Conservation (phyloP, 768 basidiomycete species). For the Kwoniella botswanensis region DNA sequence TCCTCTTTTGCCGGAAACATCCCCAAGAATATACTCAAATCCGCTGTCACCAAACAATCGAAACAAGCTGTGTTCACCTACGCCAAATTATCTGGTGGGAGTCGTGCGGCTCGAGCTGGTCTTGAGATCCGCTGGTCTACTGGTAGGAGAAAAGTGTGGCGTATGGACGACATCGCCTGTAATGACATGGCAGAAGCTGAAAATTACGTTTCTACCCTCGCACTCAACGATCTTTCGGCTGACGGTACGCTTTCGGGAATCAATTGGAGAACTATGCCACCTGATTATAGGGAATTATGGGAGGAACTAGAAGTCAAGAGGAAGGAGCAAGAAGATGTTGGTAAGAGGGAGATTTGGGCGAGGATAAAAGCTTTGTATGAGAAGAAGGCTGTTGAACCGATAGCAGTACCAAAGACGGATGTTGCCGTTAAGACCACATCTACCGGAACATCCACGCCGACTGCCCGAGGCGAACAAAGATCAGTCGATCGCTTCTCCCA, state of each 20-base stretch:
- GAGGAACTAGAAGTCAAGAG: constrained; percentile 76
- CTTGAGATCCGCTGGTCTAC: constrained; percentile 75
- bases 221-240: constrained; percentile 73
- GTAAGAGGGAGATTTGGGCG: constrained; percentile 74
- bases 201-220: constrained; percentile 85
- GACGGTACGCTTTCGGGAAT: constrained; percentile 51
- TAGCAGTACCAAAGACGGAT: neutral
- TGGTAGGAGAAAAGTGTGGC: constrained; percentile 67
- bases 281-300: constrained; percentile 87
- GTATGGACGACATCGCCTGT: constrained; percentile 86
- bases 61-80: constrained; percentile 77
- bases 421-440: neutral
- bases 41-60: constrained; percentile 31
- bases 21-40: constrained; percentile 77
- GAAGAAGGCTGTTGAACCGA: constrained; percentile 22
- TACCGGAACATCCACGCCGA: constrained; percentile 5
- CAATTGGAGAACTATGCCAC: constrained; percentile 79
- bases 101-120: constrained; percentile 74
- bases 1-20: constrained; percentile 71
- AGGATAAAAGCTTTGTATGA: constrained; percentile 70
- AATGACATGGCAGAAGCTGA: constrained; percentile 77
- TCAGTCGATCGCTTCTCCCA: constrained; percentile 57
- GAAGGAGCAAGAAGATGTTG: constrained; percentile 67
- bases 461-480: neutral
- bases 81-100: constrained; percentile 68